phyloP scores from a whole-genome alignment of 192 early-diverging fungal species.

The Podila horticola region DNA sequence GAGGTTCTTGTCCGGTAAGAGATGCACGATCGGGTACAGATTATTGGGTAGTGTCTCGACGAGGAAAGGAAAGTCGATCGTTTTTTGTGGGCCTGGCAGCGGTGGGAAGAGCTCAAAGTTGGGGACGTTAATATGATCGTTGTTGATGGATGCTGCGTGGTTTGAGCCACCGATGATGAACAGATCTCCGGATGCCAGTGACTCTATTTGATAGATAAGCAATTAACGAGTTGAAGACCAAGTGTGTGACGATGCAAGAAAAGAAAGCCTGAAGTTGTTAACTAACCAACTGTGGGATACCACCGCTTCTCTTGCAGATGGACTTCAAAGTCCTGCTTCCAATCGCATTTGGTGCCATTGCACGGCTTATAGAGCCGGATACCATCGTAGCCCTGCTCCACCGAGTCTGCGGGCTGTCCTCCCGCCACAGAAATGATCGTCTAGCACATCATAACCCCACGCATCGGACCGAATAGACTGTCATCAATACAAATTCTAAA shows the following conservation, averaged over 20 bases:
- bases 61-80: conserved; percentile 50
- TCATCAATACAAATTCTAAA: neutral
- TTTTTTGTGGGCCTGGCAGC: conserved; percentile 36
- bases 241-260: neutral
- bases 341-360: conserved; percentile 51
- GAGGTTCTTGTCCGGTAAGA: conserved; percentile 59
- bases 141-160: conserved; percentile 53
- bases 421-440: conserved; percentile 35
- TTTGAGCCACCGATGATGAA: conserved; percentile 69
- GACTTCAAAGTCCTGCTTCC: conserved; percentile 52
- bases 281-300: conserved; percentile 59
- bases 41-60: conserved; percentile 53
- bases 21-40: conserved; percentile 59
- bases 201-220: conserved; percentile 3
- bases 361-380: conserved; percentile 58
- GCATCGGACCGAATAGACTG: neutral
- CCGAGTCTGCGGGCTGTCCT: conserved; percentile 24
- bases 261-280: neutral
- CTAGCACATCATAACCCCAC: neutral
- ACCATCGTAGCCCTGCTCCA: conserved; percentile 49
- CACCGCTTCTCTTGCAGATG: conserved; percentile 57
- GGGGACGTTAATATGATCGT: conserved; percentile 57
- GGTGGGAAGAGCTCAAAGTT: conserved; percentile 55
- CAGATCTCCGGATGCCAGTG: conserved; percentile 53
- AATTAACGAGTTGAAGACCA: too few species aligned